phyloP scores from a whole-genome alignment of 208 protist species.

The Porcisia hertigi region DNA sequence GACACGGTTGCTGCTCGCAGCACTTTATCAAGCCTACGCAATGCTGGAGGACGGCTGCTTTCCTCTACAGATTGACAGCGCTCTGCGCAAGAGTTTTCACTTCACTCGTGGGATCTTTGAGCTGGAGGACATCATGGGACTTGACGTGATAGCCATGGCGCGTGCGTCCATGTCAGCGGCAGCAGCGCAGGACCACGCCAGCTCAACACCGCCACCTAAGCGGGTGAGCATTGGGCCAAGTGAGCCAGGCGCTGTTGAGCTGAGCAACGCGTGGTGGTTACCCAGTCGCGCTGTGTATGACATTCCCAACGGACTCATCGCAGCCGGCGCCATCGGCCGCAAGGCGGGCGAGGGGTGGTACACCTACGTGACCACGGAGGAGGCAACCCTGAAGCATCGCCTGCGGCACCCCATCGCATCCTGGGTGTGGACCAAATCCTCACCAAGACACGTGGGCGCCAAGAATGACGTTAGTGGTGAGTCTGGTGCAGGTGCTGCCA shows the following conservation, averaged over 20 bases:
- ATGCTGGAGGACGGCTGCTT: constrained; percentile 88
- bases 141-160: constrained; percentile 62
- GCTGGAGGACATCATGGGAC: constrained; percentile 83
- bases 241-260: constrained; percentile 14
- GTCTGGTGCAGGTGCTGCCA: not conserved
- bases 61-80: constrained; percentile 77
- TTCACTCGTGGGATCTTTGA: constrained; percentile 80
- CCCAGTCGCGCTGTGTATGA: constrained; percentile 50
- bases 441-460: not conserved
- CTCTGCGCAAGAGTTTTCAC: constrained; percentile 58
- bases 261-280: constrained; percentile 34
- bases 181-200: not conserved
- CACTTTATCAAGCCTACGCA: constrained; percentile 74
- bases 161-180: constrained; percentile 18
- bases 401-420: constrained; percentile 31
- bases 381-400: constrained; percentile 19
- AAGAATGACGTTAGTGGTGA: not conserved
- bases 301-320: constrained; percentile 49
- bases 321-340: constrained; percentile 58
- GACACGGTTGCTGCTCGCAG: constrained; percentile 72
- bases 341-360: constrained; percentile 84
- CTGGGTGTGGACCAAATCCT: constrained; percentile 14
- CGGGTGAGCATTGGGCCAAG: constrained; percentile 16
- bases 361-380: constrained; percentile 41
- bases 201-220: not conserved